Percentiles rank a stretch among this genome's conserved stretches.
These are phyloP conservation scores for Fusarium torulosum DNA, from an alignment of 2,329 filamentous ascomycete species.

Conservation along the genomic window DNA sequence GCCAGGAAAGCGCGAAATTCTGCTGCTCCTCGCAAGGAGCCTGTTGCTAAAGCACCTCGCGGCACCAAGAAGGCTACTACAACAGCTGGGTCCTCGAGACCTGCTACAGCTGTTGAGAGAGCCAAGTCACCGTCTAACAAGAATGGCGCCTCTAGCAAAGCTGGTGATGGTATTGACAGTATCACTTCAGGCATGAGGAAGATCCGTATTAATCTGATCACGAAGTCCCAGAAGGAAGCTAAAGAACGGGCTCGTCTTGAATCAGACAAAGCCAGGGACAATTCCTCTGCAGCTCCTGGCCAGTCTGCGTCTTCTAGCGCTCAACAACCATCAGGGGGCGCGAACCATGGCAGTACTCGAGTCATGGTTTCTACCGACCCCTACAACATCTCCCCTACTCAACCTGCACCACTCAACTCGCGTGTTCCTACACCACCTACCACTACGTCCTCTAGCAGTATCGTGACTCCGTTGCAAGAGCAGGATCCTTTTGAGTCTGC, in stretches of 20 bases:
- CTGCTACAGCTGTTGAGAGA: slow-evolving; percentile 25
- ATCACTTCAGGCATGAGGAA: slow-evolving; percentile 71
- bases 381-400: slow-evolving; percentile 30
- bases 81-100: slow-evolving; percentile 31
- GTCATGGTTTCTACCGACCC: background rate
- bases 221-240: slow-evolving; percentile 69
- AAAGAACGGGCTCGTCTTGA: slow-evolving; percentile 55
- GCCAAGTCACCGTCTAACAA: slow-evolving; percentile 28
- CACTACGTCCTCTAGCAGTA: slow-evolving; percentile 44
- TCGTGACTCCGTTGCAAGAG: slow-evolving; percentile 46
- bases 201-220: slow-evolving; percentile 72
- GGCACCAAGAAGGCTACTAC: slow-evolving; percentile 54
- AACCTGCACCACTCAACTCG: slow-evolving; percentile 16
- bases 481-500: slow-evolving; percentile 37
- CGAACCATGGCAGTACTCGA: background rate
- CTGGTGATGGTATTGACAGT: slow-evolving; percentile 62
- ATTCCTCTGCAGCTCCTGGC: slow-evolving; percentile 6
- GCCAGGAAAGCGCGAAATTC: slow-evolving; percentile 72
- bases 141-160: slow-evolving; percentile 25
- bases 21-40: slow-evolving; percentile 59
- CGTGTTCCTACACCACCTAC: slow-evolving; percentile 39
- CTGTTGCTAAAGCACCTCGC: slow-evolving; percentile 50
- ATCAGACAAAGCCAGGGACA: slow-evolving; percentile 33
- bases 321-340: slow-evolving; percentile 9
- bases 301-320: slow-evolving; percentile 5